phyloP scores from a whole-genome alignment of 306 rosid genomes.

The Leucaena leucocephala region DNA sequence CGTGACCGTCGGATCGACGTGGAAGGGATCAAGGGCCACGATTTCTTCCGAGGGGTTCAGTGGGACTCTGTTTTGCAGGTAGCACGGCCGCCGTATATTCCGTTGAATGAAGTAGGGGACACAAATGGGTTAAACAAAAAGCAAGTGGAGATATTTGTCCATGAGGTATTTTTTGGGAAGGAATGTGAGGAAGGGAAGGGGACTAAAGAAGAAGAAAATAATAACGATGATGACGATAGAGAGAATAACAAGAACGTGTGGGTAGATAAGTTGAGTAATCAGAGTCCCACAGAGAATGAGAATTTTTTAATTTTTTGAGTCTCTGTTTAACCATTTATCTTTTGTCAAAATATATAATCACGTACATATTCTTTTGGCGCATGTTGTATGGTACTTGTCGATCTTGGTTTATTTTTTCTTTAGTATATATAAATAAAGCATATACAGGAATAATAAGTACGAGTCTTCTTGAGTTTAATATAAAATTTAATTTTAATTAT shows the following conservation, averaged over 20 bases:
- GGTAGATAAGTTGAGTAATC: conserved; percentile 41
- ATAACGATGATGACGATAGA: not conserved
- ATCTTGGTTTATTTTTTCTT: not conserved
- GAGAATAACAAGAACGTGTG: conserved; percentile 35
- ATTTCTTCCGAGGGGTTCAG: conserved; percentile 55
- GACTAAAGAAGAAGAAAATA: not conserved
- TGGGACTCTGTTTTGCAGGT: conserved; percentile 65
- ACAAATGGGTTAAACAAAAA: conserved; percentile 30
- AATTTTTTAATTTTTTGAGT: conserved; percentile 54
- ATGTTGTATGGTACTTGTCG: not conserved
- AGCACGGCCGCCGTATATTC: conserved; percentile 75
- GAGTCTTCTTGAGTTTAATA: too few species aligned
- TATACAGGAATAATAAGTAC: not conserved
- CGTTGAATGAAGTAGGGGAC: conserved; percentile 46
- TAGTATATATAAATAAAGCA: not conserved
- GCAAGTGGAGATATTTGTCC: conserved; percentile 67
- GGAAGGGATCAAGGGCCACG: conserved; percentile 67
- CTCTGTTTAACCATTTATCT: not conserved
- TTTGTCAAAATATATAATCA: not conserved
- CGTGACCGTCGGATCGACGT: conserved; percentile 61
- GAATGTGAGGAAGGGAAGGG: not conserved
- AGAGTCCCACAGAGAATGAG: conserved; percentile 26
- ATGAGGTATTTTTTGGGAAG: conserved; percentile 51
- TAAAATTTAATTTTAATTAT: too few species aligned
- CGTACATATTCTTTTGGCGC: not conserved